Base-by-base conservation (phyloP, 1,284 basidiomycete genomes). In the Volvariella surrecta region DNA sequence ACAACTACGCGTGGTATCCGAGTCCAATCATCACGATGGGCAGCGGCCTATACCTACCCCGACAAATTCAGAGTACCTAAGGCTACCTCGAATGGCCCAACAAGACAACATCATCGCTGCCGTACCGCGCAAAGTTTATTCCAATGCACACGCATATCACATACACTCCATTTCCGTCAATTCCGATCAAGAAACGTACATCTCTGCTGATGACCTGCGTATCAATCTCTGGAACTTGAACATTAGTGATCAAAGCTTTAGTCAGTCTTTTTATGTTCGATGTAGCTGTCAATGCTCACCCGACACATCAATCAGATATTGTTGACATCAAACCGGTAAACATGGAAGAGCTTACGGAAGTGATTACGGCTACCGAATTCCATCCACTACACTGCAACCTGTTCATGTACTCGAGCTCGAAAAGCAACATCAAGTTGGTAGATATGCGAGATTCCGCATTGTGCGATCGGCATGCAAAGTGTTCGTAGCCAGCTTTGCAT, bases 161-260 rank as follows among this genome's bases (percentile, higher is more conserved):
- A 98, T 99, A 76, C 97, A 99, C 67, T 98, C 94, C 51, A 97
- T 99, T 62, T 95, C 91, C 37, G 92, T 99, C 63, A 99, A 99
- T 67, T 97, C 93, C 47, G 96, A 99, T 63, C 94, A 96, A 54
- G 96, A 99, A 73, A 99, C 96, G 2, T 99, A 96, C 67, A 94
- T 99, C 54, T 95, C 90, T 44, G 95, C 96, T 21, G 96, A 99
- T 59, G 96, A 99, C 68, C 73, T 99, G 44, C 77, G 95, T 48
- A 81, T 99, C 68, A 98, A 99, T 64, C 74, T 99, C 18, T 99
- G 96, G 96, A 99, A 99, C 63, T 70, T 99, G 52, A 89, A 92
- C 61, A 98, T 98, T 63, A 93, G 89, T 54, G 95, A 99, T 69
- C 94, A 97, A 66, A 97, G 93, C 65, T 99, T 99, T 67, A 99